Conservation (phyloP, 2,329 filamentous ascomycete species). For the Calonectria pseudoreteaudii region DNA sequence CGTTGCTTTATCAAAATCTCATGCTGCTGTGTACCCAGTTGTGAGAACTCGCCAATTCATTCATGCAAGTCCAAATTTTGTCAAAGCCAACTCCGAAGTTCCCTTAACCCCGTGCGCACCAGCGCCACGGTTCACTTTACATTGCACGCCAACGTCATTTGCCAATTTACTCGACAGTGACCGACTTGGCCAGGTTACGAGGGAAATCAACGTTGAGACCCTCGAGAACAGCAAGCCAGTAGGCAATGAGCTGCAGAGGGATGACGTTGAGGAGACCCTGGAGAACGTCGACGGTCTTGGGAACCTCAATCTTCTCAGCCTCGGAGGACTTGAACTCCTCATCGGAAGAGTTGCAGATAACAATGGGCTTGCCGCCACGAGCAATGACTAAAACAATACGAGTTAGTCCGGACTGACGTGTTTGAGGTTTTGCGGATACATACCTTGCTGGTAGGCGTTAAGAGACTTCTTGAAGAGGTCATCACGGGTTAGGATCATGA, state of each 20-base stretch:
- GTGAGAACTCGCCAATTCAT: slow-evolving; percentile 35
- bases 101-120: slow-evolving; percentile 39
- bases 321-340: slow-evolving; percentile 88
- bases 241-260: slow-evolving; percentile 96
- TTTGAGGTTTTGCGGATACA: slow-evolving; percentile 42
- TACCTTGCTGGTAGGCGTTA: slow-evolving; percentile 98
- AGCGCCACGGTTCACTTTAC: slow-evolving; percentile 37
- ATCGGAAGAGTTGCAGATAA: slow-evolving; percentile 95
- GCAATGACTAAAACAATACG: slow-evolving; percentile 78
- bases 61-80: slow-evolving; percentile 41
- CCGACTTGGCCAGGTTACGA: slow-evolving; percentile 97
- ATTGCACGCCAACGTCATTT: slow-evolving; percentile 28
- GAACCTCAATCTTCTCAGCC: slow-evolving; percentile 97
- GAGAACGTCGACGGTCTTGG: slow-evolving; percentile 92
- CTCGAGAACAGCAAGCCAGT: slow-evolving; percentile 97
- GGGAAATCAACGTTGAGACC: slow-evolving; percentile 99
- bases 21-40: slow-evolving; percentile 38
- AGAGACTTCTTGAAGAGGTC: slow-evolving; percentile 98
- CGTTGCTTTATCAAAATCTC: slow-evolving; percentile 36
- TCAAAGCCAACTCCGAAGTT: slow-evolving; percentile 44
- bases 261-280: slow-evolving; percentile 99
- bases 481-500: slow-evolving; percentile 99
- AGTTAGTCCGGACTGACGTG: slow-evolving; percentile 29
- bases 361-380: slow-evolving; percentile 94
- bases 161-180: slow-evolving; percentile 89